phyloP scores from a whole-genome alignment of 148 eudicot genomes.

The Heliosperma pusillum region DNA sequence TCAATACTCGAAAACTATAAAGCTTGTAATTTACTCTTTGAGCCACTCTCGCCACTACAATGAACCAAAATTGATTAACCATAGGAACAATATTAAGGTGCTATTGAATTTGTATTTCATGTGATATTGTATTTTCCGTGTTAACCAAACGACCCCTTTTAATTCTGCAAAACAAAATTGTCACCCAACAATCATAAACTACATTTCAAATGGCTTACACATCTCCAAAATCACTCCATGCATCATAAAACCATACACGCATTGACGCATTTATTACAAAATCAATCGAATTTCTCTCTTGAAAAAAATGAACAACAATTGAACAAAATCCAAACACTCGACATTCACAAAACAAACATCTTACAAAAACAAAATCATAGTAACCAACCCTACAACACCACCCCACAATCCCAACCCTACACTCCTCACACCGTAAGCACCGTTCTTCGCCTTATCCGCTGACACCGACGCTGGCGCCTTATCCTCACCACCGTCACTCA shows the following conservation, averaged over 20 bases:
- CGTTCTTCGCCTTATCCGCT: constrained; percentile 23
- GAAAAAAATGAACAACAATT: not conserved
- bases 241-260: too few species aligned
- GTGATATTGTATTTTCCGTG: too few species aligned
- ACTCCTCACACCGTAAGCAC: constrained; percentile 27
- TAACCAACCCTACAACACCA: constrained; percentile 33
- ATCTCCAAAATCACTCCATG: too few species aligned
- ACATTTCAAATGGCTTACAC: not conserved
- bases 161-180: too few species aligned
- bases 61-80: too few species aligned
- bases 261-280: not conserved
- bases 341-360: not conserved
- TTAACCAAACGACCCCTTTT: too few species aligned
- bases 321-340: not conserved
- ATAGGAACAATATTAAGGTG: too few species aligned
- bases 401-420: constrained; percentile 41
- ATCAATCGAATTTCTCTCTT: not conserved
- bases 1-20: too few species aligned
- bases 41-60: too few species aligned
- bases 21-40: too few species aligned
- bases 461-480: constrained; percentile 1
- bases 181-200: too few species aligned
- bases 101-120: too few species aligned
- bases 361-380: constrained; percentile 38
- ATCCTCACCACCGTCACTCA: constrained; percentile 1